Evolutionary conservation across 176 grass and related monocot genomes (phyloP).

Genomic region (Aegilops sharonensis): DNA sequence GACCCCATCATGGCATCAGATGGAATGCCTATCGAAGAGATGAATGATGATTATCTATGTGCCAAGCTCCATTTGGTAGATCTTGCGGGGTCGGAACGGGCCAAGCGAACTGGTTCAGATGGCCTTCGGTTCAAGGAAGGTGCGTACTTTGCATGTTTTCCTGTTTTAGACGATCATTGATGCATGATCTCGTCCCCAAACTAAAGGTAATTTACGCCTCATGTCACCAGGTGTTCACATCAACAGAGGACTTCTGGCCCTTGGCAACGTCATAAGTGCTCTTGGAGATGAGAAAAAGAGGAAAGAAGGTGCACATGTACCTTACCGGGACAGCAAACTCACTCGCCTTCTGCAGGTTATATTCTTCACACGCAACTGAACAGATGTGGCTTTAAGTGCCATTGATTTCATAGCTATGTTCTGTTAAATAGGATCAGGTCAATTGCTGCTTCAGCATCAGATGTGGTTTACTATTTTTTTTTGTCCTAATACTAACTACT

Average conservation of each 20-base stretch:
- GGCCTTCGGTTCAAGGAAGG: slow-evolving; percentile 99
- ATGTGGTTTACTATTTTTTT: background rate
- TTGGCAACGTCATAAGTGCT: slow-evolving; percentile 98
- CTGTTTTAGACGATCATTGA: background rate
- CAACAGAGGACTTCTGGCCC: slow-evolving; percentile 92
- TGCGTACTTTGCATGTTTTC: slow-evolving; percentile 18
- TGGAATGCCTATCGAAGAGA: slow-evolving; percentile 71
- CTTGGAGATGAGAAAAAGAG: slow-evolving; percentile 98
- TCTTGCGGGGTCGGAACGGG: slow-evolving; percentile 96
- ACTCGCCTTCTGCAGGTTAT: slow-evolving; percentile 92
- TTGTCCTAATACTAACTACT: background rate
- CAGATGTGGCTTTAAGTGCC: background rate
- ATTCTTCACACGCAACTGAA: background rate
- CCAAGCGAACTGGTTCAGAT: slow-evolving; percentile 93
- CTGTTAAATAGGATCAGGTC: background rate
- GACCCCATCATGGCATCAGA: slow-evolving; percentile 62
- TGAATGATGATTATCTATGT: slow-evolving; percentile 92
- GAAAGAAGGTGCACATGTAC: slow-evolving; percentile 96
- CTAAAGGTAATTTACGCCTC: slow-evolving; percentile 2
- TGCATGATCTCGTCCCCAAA: background rate
- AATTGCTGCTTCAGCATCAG: slow-evolving; percentile 14
- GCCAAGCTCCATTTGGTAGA: slow-evolving; percentile 96
- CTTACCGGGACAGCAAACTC: slow-evolving; percentile 98
- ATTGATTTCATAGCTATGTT: slow-evolving; percentile 33
- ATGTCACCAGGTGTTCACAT: slow-evolving; percentile 92